These are phyloP conservation scores for Xerocomellus intermedius DNA, from an alignment of 768 basidiomycete species.

Conservation along the genomic window DNA sequence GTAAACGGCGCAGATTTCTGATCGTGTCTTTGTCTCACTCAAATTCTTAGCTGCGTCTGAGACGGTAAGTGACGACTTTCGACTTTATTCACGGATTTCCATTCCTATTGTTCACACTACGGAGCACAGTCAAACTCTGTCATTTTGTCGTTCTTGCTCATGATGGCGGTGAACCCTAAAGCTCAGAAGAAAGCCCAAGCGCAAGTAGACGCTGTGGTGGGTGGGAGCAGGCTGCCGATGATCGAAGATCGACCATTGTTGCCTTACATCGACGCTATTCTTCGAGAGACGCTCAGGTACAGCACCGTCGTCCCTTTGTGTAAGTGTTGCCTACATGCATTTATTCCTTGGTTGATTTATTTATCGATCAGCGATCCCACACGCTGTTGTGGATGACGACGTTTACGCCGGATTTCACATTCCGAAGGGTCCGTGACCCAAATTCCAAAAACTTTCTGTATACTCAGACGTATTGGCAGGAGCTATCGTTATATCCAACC, in stretches of 20 bases:
- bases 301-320: slow-evolving; percentile 14
- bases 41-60: slow-evolving; percentile 17
- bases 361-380: slow-evolving; percentile 26
- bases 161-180: slow-evolving; percentile 17
- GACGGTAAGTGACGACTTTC: slow-evolving; percentile 10
- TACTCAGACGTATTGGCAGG: slow-evolving; percentile 9
- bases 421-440: slow-evolving; percentile 35
- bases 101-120: neutral
- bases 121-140: slow-evolving; percentile 26
- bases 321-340: neutral
- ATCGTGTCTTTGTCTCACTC: neutral
- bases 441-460: neutral
- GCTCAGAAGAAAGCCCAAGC: slow-evolving; percentile 21
- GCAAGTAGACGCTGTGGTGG: slow-evolving; percentile 21
- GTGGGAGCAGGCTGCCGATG: slow-evolving; percentile 12
- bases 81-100: neutral
- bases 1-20: neutral
- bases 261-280: slow-evolving; percentile 21
- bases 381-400: slow-evolving; percentile 39
- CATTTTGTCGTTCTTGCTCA: slow-evolving; percentile 15
- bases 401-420: slow-evolving; percentile 49
- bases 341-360: neutral
- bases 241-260: slow-evolving; percentile 17
- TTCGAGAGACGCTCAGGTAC: slow-evolving; percentile 21
- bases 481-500: slow-evolving; percentile 15